Base-by-base conservation (phyloP, 352 stramenopile genomes). In the Globisporangium cystogenes region DNA sequence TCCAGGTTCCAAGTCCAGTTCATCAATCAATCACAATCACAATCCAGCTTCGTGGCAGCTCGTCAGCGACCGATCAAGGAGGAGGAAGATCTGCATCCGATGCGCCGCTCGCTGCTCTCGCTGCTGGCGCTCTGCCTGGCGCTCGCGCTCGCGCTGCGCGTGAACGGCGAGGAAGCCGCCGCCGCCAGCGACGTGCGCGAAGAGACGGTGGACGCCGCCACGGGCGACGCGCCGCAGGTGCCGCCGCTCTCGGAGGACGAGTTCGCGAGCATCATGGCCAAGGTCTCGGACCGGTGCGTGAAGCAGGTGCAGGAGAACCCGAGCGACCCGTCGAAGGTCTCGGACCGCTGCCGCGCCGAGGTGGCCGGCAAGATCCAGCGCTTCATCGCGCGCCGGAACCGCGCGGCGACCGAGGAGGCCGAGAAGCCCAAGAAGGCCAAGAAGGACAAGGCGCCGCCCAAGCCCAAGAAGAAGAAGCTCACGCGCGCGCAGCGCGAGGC, bases 291-390 rank as follows among this genome's bases (percentile, higher is more conserved):
- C 61, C 77, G 82, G 50, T 93, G 82, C 62, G 68, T 76, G 36
- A 74, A 81, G 62, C 68, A 93, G 57, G 69, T 91, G 50, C 66
- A 87, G 50, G 76, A 70, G 33, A 91, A 90, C 65, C 72, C 79
- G 27, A 66, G 55, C 16, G 78, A 91, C 49, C 70, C 72, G 12
- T 55, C 65, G 29, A 58, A 86, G 51, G 65, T 93, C 48, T 88
- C 82, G 36, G 73, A 86, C 24, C 73, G 74, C 27, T 93, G 82
- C 63, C 74, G 76, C 37, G 48, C 31, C 15, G 74, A 88, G 50
- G 58, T 91, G 31, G 62, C 65, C 16, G 62, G 53, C 51, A 82
- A 77, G 49, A 73, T 93, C 45, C 64, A 87, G 51, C 78, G 78
- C 54, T 80, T 87, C 57, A 21, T 91, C 35, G 57, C 72, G 53